A percentile compares a stretch with the other conserved stretches of the same genome.
These are phyloP conservation scores for Hylodesmum podocarpum DNA, from an alignment of 306 rosid genomes.

Conservation along the genomic window DNA sequence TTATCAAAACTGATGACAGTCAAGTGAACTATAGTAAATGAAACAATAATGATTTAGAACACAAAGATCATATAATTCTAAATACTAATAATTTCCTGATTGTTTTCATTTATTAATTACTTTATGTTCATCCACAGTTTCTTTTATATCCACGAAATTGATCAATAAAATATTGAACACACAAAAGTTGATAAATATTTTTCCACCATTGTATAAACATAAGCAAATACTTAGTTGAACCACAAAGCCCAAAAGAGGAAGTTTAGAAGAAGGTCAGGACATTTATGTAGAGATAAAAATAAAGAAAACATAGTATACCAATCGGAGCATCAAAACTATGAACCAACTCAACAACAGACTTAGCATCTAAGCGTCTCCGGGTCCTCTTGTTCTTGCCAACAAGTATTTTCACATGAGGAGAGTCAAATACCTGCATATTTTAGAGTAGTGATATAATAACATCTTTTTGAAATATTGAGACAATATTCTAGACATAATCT, in stretches of 20 bases:
- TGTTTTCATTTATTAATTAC: slow-evolving; percentile 7
- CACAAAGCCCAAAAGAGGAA: background rate
- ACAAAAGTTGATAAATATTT: background rate
- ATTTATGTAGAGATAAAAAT: background rate
- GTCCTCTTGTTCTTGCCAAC: slow-evolving; percentile 65
- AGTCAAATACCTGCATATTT: slow-evolving; percentile 66
- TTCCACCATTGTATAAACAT: background rate
- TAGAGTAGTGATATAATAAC: background rate
- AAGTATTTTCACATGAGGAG: slow-evolving; percentile 66
- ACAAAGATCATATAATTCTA: background rate
- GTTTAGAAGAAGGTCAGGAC: background rate
- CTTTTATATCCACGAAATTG: background rate
- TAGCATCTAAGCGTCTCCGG: slow-evolving; percentile 80
- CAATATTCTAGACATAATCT: background rate
- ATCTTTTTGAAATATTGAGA: slow-evolving; percentile 15
- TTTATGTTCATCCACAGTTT: background rate
- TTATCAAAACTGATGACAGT: background rate
- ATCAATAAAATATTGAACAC: slow-evolving; percentile 1
- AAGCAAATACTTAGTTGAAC: background rate
- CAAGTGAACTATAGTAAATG: slow-evolving; percentile 3
- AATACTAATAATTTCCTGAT: background rate
- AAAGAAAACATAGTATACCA: slow-evolving; percentile 43
- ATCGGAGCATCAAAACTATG: slow-evolving; percentile 68
- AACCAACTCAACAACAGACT: slow-evolving; percentile 73
- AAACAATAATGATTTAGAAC: background rate